Conservation (phyloP, 2,329 filamentous ascomycete species). For the Alternaria arbusti region DNA sequence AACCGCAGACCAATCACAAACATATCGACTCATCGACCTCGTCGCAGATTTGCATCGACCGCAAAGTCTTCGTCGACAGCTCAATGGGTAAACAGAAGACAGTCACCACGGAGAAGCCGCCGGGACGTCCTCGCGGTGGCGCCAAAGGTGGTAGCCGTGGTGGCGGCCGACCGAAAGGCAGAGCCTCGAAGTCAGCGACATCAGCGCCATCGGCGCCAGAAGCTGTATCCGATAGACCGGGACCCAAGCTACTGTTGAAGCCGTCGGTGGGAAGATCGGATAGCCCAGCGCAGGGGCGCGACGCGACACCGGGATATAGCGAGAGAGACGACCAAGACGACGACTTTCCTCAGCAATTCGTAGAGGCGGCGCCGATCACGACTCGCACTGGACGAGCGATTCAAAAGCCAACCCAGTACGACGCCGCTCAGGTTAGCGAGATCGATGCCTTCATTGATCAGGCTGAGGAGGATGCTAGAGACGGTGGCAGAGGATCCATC, state of each 20-base stretch:
- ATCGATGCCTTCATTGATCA: background rate
- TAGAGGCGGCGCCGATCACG: background rate
- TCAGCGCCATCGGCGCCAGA: background rate
- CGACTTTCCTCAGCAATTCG: background rate
- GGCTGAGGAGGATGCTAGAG: background rate
- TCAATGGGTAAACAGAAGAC: background rate
- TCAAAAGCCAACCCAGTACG: background rate
- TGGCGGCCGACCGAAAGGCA: background rate
- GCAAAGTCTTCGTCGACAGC: no score
- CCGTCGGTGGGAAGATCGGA: background rate
- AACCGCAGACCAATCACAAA: background rate
- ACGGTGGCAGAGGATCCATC: background rate
- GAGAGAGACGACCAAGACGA: background rate
- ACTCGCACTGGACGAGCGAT: slow-evolving; percentile 8
- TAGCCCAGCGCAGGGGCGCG: background rate
- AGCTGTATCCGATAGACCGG: background rate
- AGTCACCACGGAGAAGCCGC: background rate
- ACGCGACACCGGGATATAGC: background rate
- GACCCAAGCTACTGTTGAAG: background rate
- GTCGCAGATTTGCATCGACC: background rate
- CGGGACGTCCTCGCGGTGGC: background rate
- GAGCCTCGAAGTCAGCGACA: background rate
- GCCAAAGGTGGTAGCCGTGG: background rate
- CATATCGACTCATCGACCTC: background rate
- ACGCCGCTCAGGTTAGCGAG: slow-evolving; percentile 3